These are phyloP conservation scores for Pinus tabuliformis DNA, from an alignment of 75 land plant genomes.

Conservation along the genomic window DNA sequence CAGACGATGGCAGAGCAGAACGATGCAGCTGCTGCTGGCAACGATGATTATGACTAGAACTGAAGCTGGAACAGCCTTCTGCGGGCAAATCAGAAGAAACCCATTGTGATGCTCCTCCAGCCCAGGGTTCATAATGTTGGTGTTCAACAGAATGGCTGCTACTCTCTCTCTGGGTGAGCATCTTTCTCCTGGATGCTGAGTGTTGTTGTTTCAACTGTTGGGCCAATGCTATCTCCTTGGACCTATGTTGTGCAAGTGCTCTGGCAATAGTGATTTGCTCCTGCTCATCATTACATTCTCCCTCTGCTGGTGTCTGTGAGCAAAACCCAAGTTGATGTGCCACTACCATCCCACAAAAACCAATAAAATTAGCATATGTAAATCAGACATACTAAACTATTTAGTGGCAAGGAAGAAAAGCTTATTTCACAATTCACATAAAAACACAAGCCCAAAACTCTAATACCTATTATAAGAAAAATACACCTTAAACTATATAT, in stretches of 20 bases:
- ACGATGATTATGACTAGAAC: conserved; percentile 8
- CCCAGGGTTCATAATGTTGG: background rate
- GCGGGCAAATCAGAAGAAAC: conserved; percentile 4
- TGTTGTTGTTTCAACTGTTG: conserved; percentile 12
- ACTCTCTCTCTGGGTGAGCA: background rate
- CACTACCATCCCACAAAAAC: conserved; percentile 31
- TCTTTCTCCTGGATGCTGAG: conserved; percentile 1
- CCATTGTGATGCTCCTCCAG: conserved; percentile 9
- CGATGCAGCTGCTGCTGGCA: conserved; percentile 9
- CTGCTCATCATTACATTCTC: conserved; percentile 63
- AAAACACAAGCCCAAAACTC: background rate
- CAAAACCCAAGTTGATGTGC: conserved; percentile 39
- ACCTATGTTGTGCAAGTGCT: conserved; percentile 19
- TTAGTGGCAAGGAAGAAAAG: background rate
- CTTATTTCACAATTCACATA: background rate
- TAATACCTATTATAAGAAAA: background rate
- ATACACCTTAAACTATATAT: too few relatives aligned
- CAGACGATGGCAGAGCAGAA: conserved; percentile 9
- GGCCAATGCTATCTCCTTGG: background rate
- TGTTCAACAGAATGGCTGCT: conserved; percentile 3
- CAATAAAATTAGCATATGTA: background rate
- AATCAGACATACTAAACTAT: too few relatives aligned
- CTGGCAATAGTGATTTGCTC: conserved; percentile 65
- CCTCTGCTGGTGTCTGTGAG: conserved; percentile 30
- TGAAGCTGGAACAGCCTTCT: conserved; percentile 8